phyloP scores from a whole-genome alignment of 306 rosid species.

The Vigna radiata region DNA sequence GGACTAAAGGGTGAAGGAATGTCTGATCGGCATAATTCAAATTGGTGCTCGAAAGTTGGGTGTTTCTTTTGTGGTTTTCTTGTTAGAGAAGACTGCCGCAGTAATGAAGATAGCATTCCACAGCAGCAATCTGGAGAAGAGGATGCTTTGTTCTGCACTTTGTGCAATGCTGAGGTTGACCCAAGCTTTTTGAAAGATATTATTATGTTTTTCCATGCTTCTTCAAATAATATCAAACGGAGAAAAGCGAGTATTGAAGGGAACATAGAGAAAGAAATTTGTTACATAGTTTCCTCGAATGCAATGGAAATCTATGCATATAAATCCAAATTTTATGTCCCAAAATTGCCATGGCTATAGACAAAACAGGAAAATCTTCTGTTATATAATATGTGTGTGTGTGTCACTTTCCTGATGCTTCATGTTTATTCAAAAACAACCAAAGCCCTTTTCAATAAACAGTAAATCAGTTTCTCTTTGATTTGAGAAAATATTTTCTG shows the following conservation, averaged over 20 bases:
- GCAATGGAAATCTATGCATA: conserved; percentile 5
- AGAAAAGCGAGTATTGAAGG: conserved; percentile 13
- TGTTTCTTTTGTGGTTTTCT: conserved; percentile 70
- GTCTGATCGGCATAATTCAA: conserved; percentile 48
- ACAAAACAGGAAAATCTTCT: conserved; percentile 2
- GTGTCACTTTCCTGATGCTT: conserved; percentile 12
- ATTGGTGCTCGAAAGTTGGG: conserved; percentile 66
- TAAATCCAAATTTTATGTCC: conserved; percentile 17
- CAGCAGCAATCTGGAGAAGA: conserved; percentile 72
- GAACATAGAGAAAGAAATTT: not conserved
- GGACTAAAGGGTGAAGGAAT: conserved; percentile 53
- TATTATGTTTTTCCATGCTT: conserved; percentile 24
- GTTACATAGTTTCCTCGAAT: conserved; percentile 4
- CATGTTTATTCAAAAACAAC: conserved; percentile 2
- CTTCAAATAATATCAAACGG: conserved; percentile 21
- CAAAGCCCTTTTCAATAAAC: not conserved
- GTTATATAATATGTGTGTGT: not conserved
- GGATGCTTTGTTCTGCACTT: conserved; percentile 80
- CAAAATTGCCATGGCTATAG: not conserved
- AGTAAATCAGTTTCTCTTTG: not conserved
- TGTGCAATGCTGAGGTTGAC: conserved; percentile 85
- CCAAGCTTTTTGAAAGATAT: conserved; percentile 33
- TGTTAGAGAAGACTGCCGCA: conserved; percentile 70
- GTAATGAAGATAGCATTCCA: conserved; percentile 56
- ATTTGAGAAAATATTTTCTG: not conserved